Evolutionary conservation across 805 yeast species (phyloP), one percentile per base, ranked within the genome.

Genomic region (Candida namnaoensis): DNA sequence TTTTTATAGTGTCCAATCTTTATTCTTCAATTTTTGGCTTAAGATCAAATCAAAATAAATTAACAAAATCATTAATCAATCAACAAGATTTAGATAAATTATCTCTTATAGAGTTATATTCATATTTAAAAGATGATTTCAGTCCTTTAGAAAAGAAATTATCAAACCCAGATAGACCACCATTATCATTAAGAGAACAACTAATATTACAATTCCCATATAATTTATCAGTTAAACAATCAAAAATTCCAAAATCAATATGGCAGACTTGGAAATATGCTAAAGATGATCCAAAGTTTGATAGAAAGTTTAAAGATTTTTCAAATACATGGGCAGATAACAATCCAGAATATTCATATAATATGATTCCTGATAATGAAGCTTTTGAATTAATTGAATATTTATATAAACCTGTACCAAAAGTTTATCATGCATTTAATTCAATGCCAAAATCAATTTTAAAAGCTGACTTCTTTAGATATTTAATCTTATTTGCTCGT

Each of bases 211-310:
- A 82, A 50, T 85, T 77, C 56, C 95, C 96, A 0, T 91, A 90
- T 62, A 82, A 82, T 45, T 66, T 79, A 1, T 30, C n/a, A 30
- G 11, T 30, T 12, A 30, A 30, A 30, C 44, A 64, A 5, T 66
- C 72, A 30, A 75, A 76, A 28, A 76, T 88, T 44, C 95, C 96
- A 0, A 83, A 80, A 19, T 75, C 76, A 49, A 78, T 91, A 35
- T 91, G 97, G 96, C 98, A 91, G 62, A 80, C 96, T 1, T 91
- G 97, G 96, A 91, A 88, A 62, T 78, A 72, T 38, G 78, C 76
- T 14, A 53, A 72, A 38, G 68, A 69, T 35, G 82, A 82, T 47
- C 67, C 65, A 19, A 56, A 68, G 12, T 80, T 87, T 55, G 84
- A 86, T 19, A 53, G 67, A 10, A 57, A 61, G 30, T 81, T 77